phyloP scores from a whole-genome alignment of 768 basidiomycete genomes.

The Kwoniella bestiolae region DNA sequence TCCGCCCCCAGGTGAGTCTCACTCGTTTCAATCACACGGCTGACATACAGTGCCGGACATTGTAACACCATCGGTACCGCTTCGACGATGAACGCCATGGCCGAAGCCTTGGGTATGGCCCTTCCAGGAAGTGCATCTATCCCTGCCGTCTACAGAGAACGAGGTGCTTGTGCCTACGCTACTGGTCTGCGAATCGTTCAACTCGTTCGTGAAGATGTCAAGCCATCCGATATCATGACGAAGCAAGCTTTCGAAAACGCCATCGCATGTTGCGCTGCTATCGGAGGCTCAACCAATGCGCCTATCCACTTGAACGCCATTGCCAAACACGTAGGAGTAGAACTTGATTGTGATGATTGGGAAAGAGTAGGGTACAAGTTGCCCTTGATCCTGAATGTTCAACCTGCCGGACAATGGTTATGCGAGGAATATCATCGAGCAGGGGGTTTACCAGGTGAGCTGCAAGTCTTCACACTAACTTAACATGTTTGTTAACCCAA shows the following conservation, averaged over 20 bases:
- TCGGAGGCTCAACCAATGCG: slow-evolving; percentile 54
- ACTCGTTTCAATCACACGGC: not conserved
- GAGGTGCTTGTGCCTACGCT: slow-evolving; percentile 54
- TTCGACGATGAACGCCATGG: slow-evolving; percentile 55
- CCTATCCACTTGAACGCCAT: slow-evolving; percentile 53
- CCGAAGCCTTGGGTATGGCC: slow-evolving; percentile 56
- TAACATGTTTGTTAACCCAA: too few relatives aligned
- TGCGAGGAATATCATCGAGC: slow-evolving; percentile 54
- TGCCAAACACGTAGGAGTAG: slow-evolving; percentile 51
- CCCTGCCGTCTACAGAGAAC: slow-evolving; percentile 55
- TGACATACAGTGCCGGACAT: slow-evolving; percentile 40
- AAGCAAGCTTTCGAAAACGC: slow-evolving; percentile 52
- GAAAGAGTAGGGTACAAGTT: slow-evolving; percentile 46
- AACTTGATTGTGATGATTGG: slow-evolving; percentile 48
- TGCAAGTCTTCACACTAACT: too few relatives aligned
- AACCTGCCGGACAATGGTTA: slow-evolving; percentile 50
- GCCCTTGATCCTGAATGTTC: slow-evolving; percentile 47
- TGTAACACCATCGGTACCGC: slow-evolving; percentile 57
- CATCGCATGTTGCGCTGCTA: slow-evolving; percentile 47
- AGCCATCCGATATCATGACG: slow-evolving; percentile 54
- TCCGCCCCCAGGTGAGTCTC: slow-evolving; percentile 46
- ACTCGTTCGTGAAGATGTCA: slow-evolving; percentile 53
- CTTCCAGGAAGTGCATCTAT: slow-evolving; percentile 53
- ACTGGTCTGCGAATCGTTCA: slow-evolving; percentile 54
- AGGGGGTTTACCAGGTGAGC: slow-evolving; percentile 50